Evolutionary conservation across 2,329 filamentous ascomycete species (phyloP), one percentile per base, ranked within the genome.

Genomic region (Calonectria henricotiae): DNA sequence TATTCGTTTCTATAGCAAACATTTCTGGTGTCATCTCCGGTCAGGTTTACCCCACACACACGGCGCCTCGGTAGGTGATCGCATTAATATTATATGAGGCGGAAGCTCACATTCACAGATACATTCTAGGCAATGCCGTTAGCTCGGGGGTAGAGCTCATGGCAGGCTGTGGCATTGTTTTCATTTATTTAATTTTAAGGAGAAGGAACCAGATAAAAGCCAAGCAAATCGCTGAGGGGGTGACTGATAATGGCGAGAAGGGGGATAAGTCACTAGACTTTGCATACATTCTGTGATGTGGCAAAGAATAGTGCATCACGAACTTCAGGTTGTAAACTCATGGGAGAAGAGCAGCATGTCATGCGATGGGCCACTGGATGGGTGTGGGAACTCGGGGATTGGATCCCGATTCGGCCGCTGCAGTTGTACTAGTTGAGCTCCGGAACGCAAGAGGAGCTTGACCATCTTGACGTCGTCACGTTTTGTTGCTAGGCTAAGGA

Each of bases 121-220:
- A 66, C 30, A 66, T 66, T 35, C 32, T 60, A 4, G 64, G 64
- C 17, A 66, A 66, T 43, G 51, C 64, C 4, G 64, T 66, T 15
- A 60, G 51, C 9, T 15, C 61, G 2, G 32, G 27, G 3, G 37
- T 47, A 7, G 54, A 66, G 17, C 49, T 66, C 20, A 6, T 60
- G 13, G 64, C 64, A 20, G 51, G 32, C 1, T 49, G 51, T 11
- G 64, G 64, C 3, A 60, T 67, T 23, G 44, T 47, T 23, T 13
- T 67, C 32, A 67, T 67, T 15, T 61, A 61, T 20, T 27, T 67
- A 9, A 61, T 67, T n/a, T 39, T 62, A n/a, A 23, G 54, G 30
- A 41, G 55, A 27, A 27, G 65, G n/a, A 62, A 61, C 23, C 54
- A 61, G 54, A 43, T 44, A 17, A 67, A 67, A 32, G 44, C 43